These are phyloP conservation scores for Hyaloperonospora brassicae DNA, from an alignment of 352 stramenopile genomes.

Conservation along the genomic window DNA sequence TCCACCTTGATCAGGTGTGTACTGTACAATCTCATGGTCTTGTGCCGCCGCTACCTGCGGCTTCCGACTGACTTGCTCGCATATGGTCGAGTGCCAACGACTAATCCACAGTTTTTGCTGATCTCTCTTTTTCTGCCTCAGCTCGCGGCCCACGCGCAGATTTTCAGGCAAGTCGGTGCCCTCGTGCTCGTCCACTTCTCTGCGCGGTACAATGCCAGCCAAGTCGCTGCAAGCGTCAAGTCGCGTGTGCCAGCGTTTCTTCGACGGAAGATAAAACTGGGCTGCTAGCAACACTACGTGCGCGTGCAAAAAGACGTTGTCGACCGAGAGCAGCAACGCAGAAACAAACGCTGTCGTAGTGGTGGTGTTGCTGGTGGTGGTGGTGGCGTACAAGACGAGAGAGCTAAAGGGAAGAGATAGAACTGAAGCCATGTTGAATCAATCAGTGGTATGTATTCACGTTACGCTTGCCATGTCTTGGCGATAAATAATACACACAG, in stretches of 20 bases:
- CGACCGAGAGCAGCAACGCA: too few relatives aligned
- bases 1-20: slow-evolving; percentile 63
- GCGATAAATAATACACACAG: slow-evolving; percentile 26
- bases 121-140: slow-evolving; percentile 14
- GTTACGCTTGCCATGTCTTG: slow-evolving; percentile 13
- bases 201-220: slow-evolving; percentile 36
- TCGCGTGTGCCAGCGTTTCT: slow-evolving; percentile 30
- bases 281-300: slow-evolving; percentile 8
- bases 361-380: not conserved
- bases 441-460: slow-evolving; percentile 20
- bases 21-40: not conserved
- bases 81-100: slow-evolving; percentile 6
- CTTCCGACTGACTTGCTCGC: too few relatives aligned
- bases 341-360: too few relatives aligned
- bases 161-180: slow-evolving; percentile 43
- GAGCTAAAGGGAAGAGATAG: not conserved
- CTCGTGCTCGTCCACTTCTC: slow-evolving; percentile 76
- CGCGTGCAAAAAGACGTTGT: not conserved
- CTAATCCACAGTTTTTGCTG: not conserved
- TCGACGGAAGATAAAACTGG: slow-evolving; percentile 38
- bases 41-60: too few relatives aligned
- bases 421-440: slow-evolving; percentile 2
- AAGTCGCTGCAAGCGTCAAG: slow-evolving; percentile 30
- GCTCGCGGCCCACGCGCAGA: slow-evolving; percentile 33
- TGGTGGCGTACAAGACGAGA: too few relatives aligned